phyloP scores from a whole-genome alignment of 2,329 filamentous ascomycete species.

The Neonectria sp. region DNA sequence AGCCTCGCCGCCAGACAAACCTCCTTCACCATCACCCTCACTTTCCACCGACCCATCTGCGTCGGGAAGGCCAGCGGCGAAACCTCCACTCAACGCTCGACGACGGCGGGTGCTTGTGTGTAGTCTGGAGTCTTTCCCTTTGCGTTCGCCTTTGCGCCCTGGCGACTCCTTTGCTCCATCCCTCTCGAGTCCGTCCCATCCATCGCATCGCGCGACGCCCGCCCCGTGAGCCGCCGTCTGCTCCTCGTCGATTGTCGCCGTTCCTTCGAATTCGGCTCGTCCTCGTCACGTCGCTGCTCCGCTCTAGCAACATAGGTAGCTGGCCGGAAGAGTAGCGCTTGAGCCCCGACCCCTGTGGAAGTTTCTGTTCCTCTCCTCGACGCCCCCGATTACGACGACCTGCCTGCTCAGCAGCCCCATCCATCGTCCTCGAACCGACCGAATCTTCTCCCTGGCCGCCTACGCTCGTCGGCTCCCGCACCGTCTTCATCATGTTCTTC shows the following conservation, averaged over 20 bases:
- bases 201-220: slow-evolving; percentile 22
- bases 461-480: slow-evolving; percentile 22
- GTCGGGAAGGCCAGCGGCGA: slow-evolving; percentile 41
- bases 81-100: slow-evolving; percentile 34
- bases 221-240: slow-evolving; percentile 15
- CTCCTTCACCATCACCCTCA: slow-evolving; percentile 35
- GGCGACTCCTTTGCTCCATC: slow-evolving; percentile 14
- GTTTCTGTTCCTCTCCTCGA: slow-evolving; percentile 7
- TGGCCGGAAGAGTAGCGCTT: neutral
- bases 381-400: slow-evolving; percentile 1
- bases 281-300: neutral
- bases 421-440: slow-evolving; percentile 20
- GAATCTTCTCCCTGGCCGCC: slow-evolving; percentile 8
- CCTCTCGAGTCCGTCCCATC: neutral
- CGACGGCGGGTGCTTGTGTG: slow-evolving; percentile 35
- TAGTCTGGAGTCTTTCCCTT: slow-evolving; percentile 21
- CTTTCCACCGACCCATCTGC: slow-evolving; percentile 22
- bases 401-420: neutral
- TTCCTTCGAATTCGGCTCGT: neutral
- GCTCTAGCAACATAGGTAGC: neutral
- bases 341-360: neutral
- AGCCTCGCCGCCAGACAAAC: slow-evolving; percentile 45
- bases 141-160: slow-evolving; percentile 24
- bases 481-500: slow-evolving; percentile 84
- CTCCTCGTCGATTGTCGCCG: slow-evolving; percentile 16